phyloP scores from a whole-genome alignment of 2,329 filamentous ascomycete species.

The Scytalidium lignicola region DNA sequence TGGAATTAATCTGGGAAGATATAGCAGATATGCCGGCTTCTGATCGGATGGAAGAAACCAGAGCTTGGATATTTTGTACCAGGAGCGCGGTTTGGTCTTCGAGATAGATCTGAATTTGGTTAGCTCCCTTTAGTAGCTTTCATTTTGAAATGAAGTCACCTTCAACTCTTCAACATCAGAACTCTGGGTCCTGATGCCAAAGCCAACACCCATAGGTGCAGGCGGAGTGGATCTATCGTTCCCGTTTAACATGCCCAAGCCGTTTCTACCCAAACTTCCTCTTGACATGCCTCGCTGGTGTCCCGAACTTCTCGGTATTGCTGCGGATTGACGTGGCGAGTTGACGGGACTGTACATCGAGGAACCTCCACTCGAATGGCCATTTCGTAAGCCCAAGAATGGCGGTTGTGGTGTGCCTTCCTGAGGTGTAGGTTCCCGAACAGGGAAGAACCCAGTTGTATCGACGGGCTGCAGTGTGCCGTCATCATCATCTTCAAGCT shows the following conservation, averaged over 20 bases:
- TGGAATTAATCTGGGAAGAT: conserved; percentile 63
- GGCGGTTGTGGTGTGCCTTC: conserved; percentile 37
- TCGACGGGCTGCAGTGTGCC: conserved; percentile 62
- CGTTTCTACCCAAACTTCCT: conserved; percentile 14
- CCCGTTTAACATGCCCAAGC: conserved; percentile 24
- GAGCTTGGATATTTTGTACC: conserved; percentile 75
- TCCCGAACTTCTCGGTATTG: conserved; percentile 26
- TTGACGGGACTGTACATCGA: conserved; percentile 71
- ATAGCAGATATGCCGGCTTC: conserved; percentile 61
- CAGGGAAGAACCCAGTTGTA: conserved; percentile 64
- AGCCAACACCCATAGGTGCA: conserved; percentile 31
- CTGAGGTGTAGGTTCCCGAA: conserved; percentile 31
- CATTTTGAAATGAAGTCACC: conserved; percentile 32
- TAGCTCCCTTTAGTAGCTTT: conserved; percentile 7
- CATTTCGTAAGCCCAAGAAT: conserved; percentile 53
- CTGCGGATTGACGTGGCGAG: conserved; percentile 57
- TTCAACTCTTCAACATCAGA: conserved; percentile 56
- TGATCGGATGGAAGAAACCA: conserved; percentile 67
- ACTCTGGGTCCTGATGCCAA: conserved; percentile 35
- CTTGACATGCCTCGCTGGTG: conserved; percentile 21
- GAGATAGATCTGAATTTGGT: conserved; percentile 58
- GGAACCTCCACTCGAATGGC: conserved; percentile 59
- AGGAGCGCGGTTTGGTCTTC: conserved; percentile 78
- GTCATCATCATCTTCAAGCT: conserved; percentile 75
- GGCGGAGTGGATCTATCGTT: conserved; percentile 18